phyloP scores from a whole-genome alignment of 352 stramenopile genomes.

The Blastocystis sp. region DNA sequence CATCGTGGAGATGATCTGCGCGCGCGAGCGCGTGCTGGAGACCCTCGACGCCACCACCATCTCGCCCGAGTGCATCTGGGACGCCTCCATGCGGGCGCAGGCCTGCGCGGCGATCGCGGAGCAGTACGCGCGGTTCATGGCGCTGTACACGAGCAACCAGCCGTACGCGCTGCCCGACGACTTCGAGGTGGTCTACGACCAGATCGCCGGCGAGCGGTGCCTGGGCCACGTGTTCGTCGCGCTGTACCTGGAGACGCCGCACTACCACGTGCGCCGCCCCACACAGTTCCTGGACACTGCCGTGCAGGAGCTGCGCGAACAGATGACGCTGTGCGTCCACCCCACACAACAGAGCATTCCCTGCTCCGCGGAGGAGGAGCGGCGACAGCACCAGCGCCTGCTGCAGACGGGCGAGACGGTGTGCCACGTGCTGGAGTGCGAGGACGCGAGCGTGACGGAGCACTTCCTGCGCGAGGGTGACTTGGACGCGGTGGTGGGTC shows the following conservation, averaged over 20 bases:
- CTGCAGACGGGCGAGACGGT: neutral
- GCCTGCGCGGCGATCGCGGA: neutral
- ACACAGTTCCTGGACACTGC: slow-evolving; percentile 8
- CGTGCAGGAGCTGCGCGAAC: neutral
- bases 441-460: neutral
- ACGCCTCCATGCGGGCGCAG: neutral
- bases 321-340: neutral
- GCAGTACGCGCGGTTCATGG: neutral
- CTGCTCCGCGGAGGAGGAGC: slow-evolving; percentile 32
- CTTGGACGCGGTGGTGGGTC: neutral
- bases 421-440: neutral
- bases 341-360: slow-evolving; percentile 1
- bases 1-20: slow-evolving; percentile 2
- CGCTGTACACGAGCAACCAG: neutral
- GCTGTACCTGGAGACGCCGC: slow-evolving; percentile 3
- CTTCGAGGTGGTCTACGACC: slow-evolving; percentile 20
- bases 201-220: neutral
- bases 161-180: slow-evolving; percentile 5
- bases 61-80: slow-evolving; percentile 33
- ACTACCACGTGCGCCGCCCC: slow-evolving; percentile 3
- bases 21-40: neutral
- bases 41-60: slow-evolving; percentile 33
- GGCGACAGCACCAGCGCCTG: neutral
- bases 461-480: slow-evolving; percentile 14
- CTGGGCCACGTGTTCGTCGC: slow-evolving; percentile 24